Evolutionary conservation across 345 rosid species (phyloP), one percentile per base, ranked within the genome.

Genomic region (Ailanthus altissimus): DNA sequence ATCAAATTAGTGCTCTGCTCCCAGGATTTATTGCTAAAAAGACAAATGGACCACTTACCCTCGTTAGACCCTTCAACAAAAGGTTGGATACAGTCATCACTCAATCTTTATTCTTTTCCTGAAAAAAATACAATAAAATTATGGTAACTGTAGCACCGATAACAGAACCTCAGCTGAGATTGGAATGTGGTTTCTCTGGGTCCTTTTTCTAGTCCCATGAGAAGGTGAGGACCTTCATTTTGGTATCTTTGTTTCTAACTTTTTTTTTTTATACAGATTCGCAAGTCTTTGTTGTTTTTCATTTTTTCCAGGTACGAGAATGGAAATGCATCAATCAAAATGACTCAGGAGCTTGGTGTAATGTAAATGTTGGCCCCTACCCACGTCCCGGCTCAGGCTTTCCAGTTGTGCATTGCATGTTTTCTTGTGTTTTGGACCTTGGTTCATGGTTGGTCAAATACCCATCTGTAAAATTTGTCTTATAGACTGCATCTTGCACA

Each of bases 21-120:
- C 88, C 86, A 18, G 84, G 83, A 73, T 76, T 86, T 81, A 65
- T 80, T 83, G 79, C 75, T 80, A 47, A 76, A 70, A 80, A 45
- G 83, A 84, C 89, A 84, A 75, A 78, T 75, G 78, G 81, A 75
- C 57, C 67, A 61, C 75, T 40, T 61, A 64, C 59, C 40, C 81
- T 49, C 49, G 16, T 21, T 64, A 43, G 38, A 18, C 53, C 73
- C 47, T 28, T 61, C 56, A 60, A 32, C n/a, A 28, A 8, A 47
- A 25, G 9, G 23, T 73, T 10, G 5, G 73, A 28, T 60, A 8
- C 20, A 20, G n/a, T 10, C 50, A 26, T 60, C 38, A 61, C 59
- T 26, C 8, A 5, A n/a, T n/a, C n/a, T n/a, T 12, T 16, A 40
- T 18, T 25, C 20, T 2, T 9, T 65, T 65, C 12, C 71, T 67